Conservation (phyloP, 2,329 filamentous ascomycete genomes). For the Microsporum ferrugineum region DNA sequence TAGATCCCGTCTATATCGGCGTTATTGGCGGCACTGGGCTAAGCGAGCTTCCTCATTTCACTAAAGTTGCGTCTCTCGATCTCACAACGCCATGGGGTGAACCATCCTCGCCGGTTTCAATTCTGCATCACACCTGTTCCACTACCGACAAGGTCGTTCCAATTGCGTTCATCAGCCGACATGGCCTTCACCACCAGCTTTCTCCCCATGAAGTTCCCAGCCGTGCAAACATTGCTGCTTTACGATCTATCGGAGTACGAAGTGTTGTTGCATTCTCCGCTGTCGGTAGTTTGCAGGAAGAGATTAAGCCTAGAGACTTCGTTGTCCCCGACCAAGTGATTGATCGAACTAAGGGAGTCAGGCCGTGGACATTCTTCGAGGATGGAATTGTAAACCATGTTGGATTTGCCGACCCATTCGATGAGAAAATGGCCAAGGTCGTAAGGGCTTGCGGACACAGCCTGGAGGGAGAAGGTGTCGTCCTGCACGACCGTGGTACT, state of each 20-base stretch:
- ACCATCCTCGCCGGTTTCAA: slow-evolving; percentile 65
- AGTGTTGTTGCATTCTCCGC: slow-evolving; percentile 90
- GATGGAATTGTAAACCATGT: slow-evolving; percentile 81
- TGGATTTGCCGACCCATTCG: slow-evolving; percentile 92
- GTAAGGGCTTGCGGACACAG: slow-evolving; percentile 65
- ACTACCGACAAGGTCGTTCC: slow-evolving; percentile 50
- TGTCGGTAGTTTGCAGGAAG: slow-evolving; percentile 82
- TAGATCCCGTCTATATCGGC: slow-evolving; percentile 61
- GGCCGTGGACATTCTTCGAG: slow-evolving; percentile 87
- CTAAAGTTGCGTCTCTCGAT: slow-evolving; percentile 66
- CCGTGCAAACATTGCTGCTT: slow-evolving; percentile 95
- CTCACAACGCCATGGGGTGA: slow-evolving; percentile 78
- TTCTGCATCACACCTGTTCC: slow-evolving; percentile 74
- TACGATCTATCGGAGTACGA: slow-evolving; percentile 78
- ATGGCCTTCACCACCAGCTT: slow-evolving; percentile 77
- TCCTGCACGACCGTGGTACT: slow-evolving; percentile 71
- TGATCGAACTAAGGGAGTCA: slow-evolving; percentile 88
- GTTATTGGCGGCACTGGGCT: slow-evolving; percentile 92
- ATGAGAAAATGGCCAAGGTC: slow-evolving; percentile 61
- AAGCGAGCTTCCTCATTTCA: slow-evolving; percentile 74
- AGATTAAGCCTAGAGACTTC: slow-evolving; percentile 92
- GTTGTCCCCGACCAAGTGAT: slow-evolving; percentile 94
- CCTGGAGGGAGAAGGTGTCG: slow-evolving; percentile 73
- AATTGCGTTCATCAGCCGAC: slow-evolving; percentile 85
- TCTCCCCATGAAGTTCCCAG: slow-evolving; percentile 91